phyloP scores from a whole-genome alignment of 2,329 filamentous ascomycete species.

The Cladosporium sp. region DNA sequence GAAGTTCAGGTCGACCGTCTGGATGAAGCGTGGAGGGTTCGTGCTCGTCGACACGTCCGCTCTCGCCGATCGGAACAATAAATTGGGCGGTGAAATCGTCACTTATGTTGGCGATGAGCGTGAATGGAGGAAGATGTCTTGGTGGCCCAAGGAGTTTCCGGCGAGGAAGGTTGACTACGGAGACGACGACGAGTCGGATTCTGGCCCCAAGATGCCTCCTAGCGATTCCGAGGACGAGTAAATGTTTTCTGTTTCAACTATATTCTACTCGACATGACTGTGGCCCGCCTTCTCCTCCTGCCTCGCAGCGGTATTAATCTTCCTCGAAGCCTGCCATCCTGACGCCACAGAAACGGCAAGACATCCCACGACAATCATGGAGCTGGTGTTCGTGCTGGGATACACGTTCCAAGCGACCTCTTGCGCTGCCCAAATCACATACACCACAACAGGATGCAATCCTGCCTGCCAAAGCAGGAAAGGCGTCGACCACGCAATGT shows the following conservation, averaged over 20 bases:
- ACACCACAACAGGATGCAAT: slow-evolving; percentile 63
- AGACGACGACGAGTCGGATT: slow-evolving; percentile 66
- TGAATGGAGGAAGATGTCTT: slow-evolving; percentile 80
- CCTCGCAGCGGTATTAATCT: neutral
- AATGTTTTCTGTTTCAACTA: neutral
- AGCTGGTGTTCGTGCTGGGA: slow-evolving; percentile 69
- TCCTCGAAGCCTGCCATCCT: slow-evolving; percentile 43
- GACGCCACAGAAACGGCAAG: slow-evolving; percentile 64
- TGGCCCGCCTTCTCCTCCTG: neutral
- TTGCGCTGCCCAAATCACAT: slow-evolving; percentile 69
- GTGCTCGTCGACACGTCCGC: slow-evolving; percentile 73
- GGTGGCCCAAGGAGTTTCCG: slow-evolving; percentile 58
- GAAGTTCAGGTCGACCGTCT: slow-evolving; percentile 86
- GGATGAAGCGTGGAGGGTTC: slow-evolving; percentile 85
- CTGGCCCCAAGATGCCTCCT: slow-evolving; percentile 36
- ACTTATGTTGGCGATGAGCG: slow-evolving; percentile 92
- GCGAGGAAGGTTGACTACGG: slow-evolving; percentile 39
- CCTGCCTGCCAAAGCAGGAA: slow-evolving; percentile 80
- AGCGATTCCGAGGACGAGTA: slow-evolving; percentile 28
- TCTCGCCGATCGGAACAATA: slow-evolving; percentile 65
- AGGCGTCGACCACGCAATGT: slow-evolving; percentile 83
- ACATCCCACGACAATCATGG: slow-evolving; percentile 63
- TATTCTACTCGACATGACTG: neutral
- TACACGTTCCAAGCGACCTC: slow-evolving; percentile 95
- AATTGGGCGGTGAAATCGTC: slow-evolving; percentile 81